Base-by-base conservation (phyloP, 2,329 filamentous ascomycete species). In the Fusarium sp. region DNA sequence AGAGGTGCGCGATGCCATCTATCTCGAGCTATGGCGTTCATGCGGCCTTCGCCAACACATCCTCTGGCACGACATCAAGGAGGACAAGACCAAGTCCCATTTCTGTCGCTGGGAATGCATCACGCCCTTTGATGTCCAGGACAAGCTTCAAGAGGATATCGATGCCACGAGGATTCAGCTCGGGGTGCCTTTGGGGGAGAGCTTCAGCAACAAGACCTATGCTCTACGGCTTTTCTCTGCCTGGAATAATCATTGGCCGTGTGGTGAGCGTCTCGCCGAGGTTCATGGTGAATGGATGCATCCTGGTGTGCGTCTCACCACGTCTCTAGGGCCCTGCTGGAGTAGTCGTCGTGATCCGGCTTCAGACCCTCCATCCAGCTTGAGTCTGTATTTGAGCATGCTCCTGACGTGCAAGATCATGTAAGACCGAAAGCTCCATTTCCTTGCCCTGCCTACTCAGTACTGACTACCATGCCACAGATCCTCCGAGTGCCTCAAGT, bases 21-120 rank as follows among this genome's bases (percentile, higher is more conserved):
- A 58, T 35, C 29, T 49, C 10, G 42, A 53, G 23, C n/a, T 48
- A 15, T 56, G 42, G 49, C 49, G 37, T 11, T 47, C 42, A 9
- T 53, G 36, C n/a, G 49, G 49, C 10, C 37, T 56, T n/a, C 36
- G 42, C 9, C 49, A 56, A 42, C 36, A 53, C 17, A 48, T 56
- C 17, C 19, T 56, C 32, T 56, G 49, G 42, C 53, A 56, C 25
- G 13, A n/a, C 13, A 5, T 42, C 8, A 13, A 47, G 4, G 6
- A 47, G 3, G 48, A 37, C 17, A 29, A 17, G 25, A 27, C 17
- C 11, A 53, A 48, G 14, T 47, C 49, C 14, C 53, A 53, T 19
- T 56, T 56, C 25, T 56, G 49, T 11, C 49, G 42, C 10, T 53
- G 53, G 53, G 11, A 6, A 15, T 58, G 50, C 21, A 55, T 45